phyloP scores from a whole-genome alignment of 2,329 filamentous ascomycete species.

The Taxawa tesnikishii region DNA sequence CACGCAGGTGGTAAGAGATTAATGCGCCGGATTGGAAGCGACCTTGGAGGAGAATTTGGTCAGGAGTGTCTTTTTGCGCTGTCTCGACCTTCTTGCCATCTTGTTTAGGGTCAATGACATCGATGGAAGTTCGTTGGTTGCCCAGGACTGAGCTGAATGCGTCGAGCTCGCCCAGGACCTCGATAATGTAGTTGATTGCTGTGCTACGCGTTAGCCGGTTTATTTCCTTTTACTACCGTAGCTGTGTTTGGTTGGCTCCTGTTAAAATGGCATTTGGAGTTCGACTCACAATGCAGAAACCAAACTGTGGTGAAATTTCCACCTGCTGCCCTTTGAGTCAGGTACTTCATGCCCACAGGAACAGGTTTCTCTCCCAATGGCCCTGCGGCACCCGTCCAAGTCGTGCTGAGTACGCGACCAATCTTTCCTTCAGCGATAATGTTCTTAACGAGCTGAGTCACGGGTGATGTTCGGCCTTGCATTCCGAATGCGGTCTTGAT shows the following conservation, averaged over 20 bases:
- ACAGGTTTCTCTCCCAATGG: neutral
- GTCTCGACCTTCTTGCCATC: constrained; percentile 4
- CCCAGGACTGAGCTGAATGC: constrained; percentile 29
- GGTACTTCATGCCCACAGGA: constrained; percentile 13
- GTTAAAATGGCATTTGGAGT: neutral
- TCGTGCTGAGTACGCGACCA: constrained; percentile 28
- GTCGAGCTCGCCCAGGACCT: constrained; percentile 13
- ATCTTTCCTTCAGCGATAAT: constrained; percentile 30
- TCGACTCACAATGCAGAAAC: constrained; percentile 5
- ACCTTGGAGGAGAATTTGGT: constrained; percentile 30
- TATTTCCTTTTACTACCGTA: too few species aligned
- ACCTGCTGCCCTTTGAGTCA: constrained; percentile 33
- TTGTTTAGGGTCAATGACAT: constrained; percentile 15
- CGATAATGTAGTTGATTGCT: constrained; percentile 4
- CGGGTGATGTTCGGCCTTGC: constrained; percentile 31
- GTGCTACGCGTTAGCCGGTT: too few species aligned
- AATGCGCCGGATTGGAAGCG: constrained; percentile 27
- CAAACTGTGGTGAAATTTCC: constrained; percentile 29
- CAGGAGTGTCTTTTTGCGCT: constrained; percentile 24
- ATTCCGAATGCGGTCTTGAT: constrained; percentile 35
- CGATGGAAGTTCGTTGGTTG: constrained; percentile 30
- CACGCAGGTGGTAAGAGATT: constrained; percentile 32
- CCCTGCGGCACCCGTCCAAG: constrained; percentile 17
- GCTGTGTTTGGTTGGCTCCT: neutral
- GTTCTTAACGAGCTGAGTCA: constrained; percentile 28